Evolutionary conservation across 345 rosid species (phyloP).

Genomic region (Populus deltoides): DNA sequence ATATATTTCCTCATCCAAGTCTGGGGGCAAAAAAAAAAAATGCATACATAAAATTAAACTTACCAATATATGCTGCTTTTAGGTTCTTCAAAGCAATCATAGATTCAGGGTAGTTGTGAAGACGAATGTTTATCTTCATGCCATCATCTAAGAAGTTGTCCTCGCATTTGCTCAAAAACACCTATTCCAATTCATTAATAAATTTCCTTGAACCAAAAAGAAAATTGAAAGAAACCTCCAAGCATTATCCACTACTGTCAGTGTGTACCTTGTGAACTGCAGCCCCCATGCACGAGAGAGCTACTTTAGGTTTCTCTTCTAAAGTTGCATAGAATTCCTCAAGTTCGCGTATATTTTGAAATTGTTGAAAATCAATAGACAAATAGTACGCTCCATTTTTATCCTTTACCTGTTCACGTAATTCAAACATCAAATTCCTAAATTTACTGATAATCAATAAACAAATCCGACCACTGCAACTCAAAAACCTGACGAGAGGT

Average conservation of each 20-base stretch:
- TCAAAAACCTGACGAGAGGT: not conserved
- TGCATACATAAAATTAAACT: slow-evolving; percentile 6
- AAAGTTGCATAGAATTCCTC: slow-evolving; percentile 53
- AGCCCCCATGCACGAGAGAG: slow-evolving; percentile 71
- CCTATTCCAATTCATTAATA: not conserved
- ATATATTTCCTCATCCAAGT: not conserved
- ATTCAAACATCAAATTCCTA: not conserved
- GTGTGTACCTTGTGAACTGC: slow-evolving; percentile 76
- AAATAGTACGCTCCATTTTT: slow-evolving; percentile 51
- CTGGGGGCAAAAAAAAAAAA: not conserved
- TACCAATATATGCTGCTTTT: slow-evolving; percentile 96
- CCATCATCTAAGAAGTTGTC: slow-evolving; percentile 40
- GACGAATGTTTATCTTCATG: slow-evolving; percentile 66
- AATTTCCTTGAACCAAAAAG: not conserved
- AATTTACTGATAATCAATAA: not conserved
- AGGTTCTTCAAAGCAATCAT: slow-evolving; percentile 76
- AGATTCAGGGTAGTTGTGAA: slow-evolving; percentile 75
- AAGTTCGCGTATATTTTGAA: slow-evolving; percentile 50
- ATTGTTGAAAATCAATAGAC: slow-evolving; percentile 67
- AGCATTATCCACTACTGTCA: not conserved
- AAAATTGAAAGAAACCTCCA: not conserved
- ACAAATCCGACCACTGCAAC: not conserved
- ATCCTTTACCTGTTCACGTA: slow-evolving; percentile 53
- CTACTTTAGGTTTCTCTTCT: slow-evolving; percentile 71
- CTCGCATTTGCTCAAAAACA: slow-evolving; percentile 28